phyloP scores from a whole-genome alignment of 306 rosid species.

The Citrullus colocynthis region DNA sequence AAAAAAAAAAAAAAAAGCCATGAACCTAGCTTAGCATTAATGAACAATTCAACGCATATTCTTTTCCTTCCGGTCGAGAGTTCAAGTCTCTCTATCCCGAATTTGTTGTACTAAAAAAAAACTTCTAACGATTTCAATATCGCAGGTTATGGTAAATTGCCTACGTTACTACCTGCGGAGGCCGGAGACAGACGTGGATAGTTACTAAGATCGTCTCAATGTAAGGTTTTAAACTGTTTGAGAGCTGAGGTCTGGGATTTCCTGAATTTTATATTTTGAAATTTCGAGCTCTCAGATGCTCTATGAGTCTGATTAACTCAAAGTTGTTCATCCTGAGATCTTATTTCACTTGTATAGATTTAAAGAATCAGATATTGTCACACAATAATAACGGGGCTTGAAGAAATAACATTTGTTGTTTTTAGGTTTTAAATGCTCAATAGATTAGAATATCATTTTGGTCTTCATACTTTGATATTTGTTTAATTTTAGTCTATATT shows the following conservation, averaged over 20 bases:
- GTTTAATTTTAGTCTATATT: too few relatives aligned
- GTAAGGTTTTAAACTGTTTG: background rate
- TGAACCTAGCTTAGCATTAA: too few relatives aligned
- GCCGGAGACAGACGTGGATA: conserved; percentile 89
- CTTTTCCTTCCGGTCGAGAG: too few relatives aligned
- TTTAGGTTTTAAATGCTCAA: too few relatives aligned
- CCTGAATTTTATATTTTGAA: background rate
- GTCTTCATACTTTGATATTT: too few relatives aligned
- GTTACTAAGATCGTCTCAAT: conserved; percentile 32
- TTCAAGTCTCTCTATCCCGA: background rate
- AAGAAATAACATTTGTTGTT: too few relatives aligned
- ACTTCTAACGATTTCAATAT: background rate
- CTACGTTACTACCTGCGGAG: conserved; percentile 79
- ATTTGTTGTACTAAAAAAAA: background rate
- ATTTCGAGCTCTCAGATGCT: conserved; percentile 1
- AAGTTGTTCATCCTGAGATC: background rate
- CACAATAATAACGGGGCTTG: background rate
- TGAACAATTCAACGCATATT: too few relatives aligned
- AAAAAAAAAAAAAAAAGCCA: too few relatives aligned
- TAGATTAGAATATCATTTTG: too few relatives aligned
- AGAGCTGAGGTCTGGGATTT: background rate
- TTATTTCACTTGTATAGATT: background rate
- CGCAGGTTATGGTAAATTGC: conserved; percentile 80
- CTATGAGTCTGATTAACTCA: background rate
- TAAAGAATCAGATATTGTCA: background rate